Evolutionary conservation across 1,139 yeast species (phyloP), one percentile per base, ranked within the genome.

Genomic region (Debaryomycetaceae sp.): DNA sequence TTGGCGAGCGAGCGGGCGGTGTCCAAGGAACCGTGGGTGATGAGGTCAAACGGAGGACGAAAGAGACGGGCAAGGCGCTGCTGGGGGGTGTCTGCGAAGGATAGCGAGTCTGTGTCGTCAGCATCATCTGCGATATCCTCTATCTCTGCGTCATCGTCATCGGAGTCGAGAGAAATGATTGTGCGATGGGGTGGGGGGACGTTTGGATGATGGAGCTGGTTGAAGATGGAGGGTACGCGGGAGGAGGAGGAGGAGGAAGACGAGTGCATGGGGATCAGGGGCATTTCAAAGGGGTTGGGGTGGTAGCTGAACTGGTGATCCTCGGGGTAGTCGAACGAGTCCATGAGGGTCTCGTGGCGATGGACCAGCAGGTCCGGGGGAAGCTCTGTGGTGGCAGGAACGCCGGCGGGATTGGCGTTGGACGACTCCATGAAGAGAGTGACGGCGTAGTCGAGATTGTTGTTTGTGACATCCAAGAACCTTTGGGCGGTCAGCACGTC

Each of bases 41-140:
- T 85, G 26, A 90, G 59, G 44, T 90, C 97, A 55, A 85, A 90
- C 0, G 98, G 98, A 0, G 98, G 98, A 37, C 92, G 64, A 53
- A 87, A 90, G 23, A 90, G 60, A 36, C 68, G 68, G 4, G 95
- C 95, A 31, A 90, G 60, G 32, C 92, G 62, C 35, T 74, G 56
- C 45, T 80, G 92, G 12, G 82, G 76, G 6, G 73, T 62, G 23
- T 16, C 32, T 15, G 24, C 35, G 10, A 7, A 18, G 10, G 20
- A 18, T 18, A 7, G 8, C 10, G 20, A 18, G 20, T 18, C 20
- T 6, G 10, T 18, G 31, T 55, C 61, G 31, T 55, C 47, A 32
- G 52, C 53, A 21, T 55, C 27, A 11, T 53, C 51, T 32, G 52
- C 43, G 24, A 53, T 43, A 4, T 36, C 30, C 3, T 38, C 44